Evolutionary conservation across 169 alveolate genomes (phyloP), one percentile per base, ranked within the genome.

Genomic region (Plasmodium relictum): DNA sequence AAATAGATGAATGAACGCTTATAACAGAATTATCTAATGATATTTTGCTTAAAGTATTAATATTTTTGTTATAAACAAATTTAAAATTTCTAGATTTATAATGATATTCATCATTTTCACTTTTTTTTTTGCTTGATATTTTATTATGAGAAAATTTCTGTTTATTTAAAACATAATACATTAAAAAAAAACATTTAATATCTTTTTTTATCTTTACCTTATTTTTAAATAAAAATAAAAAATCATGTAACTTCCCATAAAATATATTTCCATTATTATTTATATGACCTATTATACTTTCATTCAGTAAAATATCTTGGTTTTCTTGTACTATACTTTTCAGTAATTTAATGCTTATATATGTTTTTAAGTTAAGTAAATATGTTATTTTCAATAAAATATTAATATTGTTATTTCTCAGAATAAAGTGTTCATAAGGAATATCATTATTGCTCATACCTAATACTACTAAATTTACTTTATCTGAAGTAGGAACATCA

Each of bases 211-310:
- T 61, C 45, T 86, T 86, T 18, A 71, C 68, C 44, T 86, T 71
- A 70, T 86, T 86, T 61, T 86, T 86, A 86, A 70, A 86, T 59
- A 86, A 50, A 71, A 86, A 86, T 37, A 86, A 71, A 71, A 86
- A 86, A 31, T 86, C 92, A 59, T 70, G 74, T 44, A 86, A 86
- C 61, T 86, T 86, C n/a, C 92, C 92, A 70, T 86, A 86, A n/a
- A 56, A 63, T 42, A 86, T 86, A 86, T 86, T 86, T 31, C 92
- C 92, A 20, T 86, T 74, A 63, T 86, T 86, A 58, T 86, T 70
- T 59, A 86, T 86, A 16, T 71, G 92, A n/a, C 92, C 92, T 37
- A 86, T 66, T 71, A 86, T 54, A 7, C 58, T 70, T 50, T 86
- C 92, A 52, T 86, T 31, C 41, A 86, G 31, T n/a, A 86, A 73